Conservation (phyloP, 2,329 filamentous ascomycete species). For the Aspergillus hiratsukae region DNA sequence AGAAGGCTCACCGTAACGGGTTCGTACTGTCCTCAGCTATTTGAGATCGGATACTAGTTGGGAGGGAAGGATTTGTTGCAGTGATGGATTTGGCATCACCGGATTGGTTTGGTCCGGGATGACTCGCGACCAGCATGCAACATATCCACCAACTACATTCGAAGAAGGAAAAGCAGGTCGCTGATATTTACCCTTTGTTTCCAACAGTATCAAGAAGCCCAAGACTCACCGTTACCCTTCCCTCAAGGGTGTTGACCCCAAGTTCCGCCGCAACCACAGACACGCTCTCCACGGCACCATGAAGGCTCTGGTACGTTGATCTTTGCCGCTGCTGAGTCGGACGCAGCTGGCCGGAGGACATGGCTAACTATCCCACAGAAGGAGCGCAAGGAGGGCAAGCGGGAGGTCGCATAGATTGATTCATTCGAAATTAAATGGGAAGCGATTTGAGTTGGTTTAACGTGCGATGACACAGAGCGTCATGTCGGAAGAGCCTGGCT, state of each 20-base stretch:
- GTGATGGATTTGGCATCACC: conserved; percentile 7
- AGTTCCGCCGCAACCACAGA: conserved; percentile 99
- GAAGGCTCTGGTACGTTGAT: conserved; percentile 81
- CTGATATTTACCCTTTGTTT: conserved; percentile 20
- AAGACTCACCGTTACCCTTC: conserved; percentile 99
- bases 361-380: conserved; percentile 61
- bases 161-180: conserved; percentile 3
- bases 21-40: conserved; percentile 49
- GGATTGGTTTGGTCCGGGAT: neutral
- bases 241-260: conserved; percentile 97
- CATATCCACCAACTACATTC: neutral
- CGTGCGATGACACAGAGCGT: conserved; percentile 31
- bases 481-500: conserved; percentile 13
- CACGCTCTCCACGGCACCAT: conserved; percentile 99
- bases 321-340: neutral
- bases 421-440: conserved; percentile 23
- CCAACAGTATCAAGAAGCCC: conserved; percentile 95
- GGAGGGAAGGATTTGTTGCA: conserved; percentile 5
- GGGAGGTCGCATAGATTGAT: conserved; percentile 68
- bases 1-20: conserved; percentile 99
- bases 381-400: conserved; percentile 95
- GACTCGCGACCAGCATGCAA: conserved; percentile 1
- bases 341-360: neutral
- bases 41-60: neutral
- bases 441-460: conserved; percentile 31